Percentiles rank a stretch among this genome's conserved stretches.
Conservation (phyloP, 768 basidiomycete species). For the Amanita pallidorosea region DNA sequence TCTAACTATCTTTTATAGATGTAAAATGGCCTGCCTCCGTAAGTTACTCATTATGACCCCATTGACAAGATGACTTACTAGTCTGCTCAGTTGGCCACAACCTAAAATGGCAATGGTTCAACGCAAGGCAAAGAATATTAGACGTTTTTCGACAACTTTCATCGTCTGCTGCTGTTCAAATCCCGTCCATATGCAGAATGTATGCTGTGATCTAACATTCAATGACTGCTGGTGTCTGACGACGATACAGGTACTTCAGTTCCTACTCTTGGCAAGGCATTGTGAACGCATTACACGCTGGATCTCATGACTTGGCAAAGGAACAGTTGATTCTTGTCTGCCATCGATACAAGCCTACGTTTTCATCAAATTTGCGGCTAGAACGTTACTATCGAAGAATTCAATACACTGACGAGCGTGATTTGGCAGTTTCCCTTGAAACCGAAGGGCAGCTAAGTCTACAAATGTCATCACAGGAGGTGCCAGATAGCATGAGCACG, state of each 20-base stretch:
- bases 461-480: neutral
- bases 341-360: neutral
- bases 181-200: neutral
- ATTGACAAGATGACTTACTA: neutral
- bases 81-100: constrained; percentile 19
- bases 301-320: constrained; percentile 4
- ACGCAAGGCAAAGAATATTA: neutral
- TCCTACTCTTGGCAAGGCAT: constrained; percentile 12
- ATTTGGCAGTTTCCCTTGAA: constrained; percentile 10
- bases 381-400: constrained; percentile 10
- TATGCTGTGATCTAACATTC: neutral
- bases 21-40: constrained; percentile 37
- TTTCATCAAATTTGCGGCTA: constrained; percentile 7
- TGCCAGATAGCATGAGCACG: neutral
- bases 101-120: neutral
- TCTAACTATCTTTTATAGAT: constrained; percentile 20
- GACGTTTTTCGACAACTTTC: neutral
- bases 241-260: constrained; percentile 9
- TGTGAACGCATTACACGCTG: constrained; percentile 5
- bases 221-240: constrained; percentile 1
- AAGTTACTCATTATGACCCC: constrained; percentile 12
- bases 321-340: constrained; percentile 3
- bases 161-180: neutral
- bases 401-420: constrained; percentile 8
- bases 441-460: neutral